Percentiles rank a stretch among this genome's conserved stretches.
Conservation (phyloP, 2,329 filamentous ascomycete species). For the Alternaria novae-zelandiae region DNA sequence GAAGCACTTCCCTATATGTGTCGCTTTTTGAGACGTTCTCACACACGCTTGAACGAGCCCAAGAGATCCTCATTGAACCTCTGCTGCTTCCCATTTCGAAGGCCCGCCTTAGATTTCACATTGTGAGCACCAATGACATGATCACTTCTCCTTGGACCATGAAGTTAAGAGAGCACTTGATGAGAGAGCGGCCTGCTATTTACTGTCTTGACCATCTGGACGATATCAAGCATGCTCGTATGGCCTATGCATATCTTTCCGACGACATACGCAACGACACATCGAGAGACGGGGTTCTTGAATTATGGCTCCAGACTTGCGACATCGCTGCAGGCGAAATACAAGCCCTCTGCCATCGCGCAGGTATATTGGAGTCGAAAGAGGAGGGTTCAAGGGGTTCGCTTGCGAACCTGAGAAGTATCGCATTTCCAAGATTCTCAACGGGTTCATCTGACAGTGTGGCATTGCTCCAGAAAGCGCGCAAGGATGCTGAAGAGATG, state of each 20-base stretch:
- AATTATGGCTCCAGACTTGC: not conserved
- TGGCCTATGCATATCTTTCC: not conserved
- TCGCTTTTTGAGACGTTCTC: not conserved
- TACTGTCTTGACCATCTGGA: not conserved
- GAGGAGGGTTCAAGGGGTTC: not conserved
- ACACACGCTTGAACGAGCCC: not conserved
- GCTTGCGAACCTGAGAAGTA: too few relatives aligned
- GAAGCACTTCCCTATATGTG: not conserved
- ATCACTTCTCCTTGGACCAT: not conserved
- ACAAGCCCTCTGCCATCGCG: not conserved
- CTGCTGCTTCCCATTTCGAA: not conserved
- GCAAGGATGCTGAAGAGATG: constrained; percentile 2
- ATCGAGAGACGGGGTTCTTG: not conserved
- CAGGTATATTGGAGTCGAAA: not conserved
- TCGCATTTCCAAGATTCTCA: too few relatives aligned
- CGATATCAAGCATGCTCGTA: not conserved
- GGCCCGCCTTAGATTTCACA: not conserved
- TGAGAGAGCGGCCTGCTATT: not conserved
- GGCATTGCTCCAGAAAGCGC: not conserved
- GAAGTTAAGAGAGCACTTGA: not conserved
- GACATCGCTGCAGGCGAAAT: not conserved
- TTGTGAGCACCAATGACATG: not conserved
- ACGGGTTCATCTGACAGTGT: not conserved
- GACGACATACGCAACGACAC: not conserved
- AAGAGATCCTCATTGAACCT: constrained; percentile 1